A percentile compares a stretch with the other conserved stretches of the same genome.
Conservation (phyloP, 2,329 filamentous ascomycete genomes). For the Cadophora luteo-olivacea region DNA sequence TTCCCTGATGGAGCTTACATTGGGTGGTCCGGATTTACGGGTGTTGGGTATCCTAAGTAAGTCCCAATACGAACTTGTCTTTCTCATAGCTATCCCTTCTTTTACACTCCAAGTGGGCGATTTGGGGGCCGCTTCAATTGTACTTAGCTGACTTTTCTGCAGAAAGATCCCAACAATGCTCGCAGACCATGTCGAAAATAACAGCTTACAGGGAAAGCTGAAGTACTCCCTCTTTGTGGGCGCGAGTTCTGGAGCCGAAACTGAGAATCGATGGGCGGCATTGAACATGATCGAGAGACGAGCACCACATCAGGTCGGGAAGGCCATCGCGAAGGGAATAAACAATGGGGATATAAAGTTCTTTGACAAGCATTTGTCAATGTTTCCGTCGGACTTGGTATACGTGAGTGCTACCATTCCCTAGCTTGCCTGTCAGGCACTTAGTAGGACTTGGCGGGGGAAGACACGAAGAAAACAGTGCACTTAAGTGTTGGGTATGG, state of each 20-base stretch:
- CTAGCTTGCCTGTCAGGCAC: neutral
- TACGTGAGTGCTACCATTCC: constrained; percentile 59
- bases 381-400: constrained; percentile 88
- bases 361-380: constrained; percentile 92
- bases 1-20: constrained; percentile 89
- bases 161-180: constrained; percentile 85
- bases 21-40: constrained; percentile 91
- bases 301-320: constrained; percentile 87
- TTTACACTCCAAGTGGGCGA: constrained; percentile 2
- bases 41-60: constrained; percentile 87
- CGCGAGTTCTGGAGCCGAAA: constrained; percentile 84
- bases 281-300: constrained; percentile 90
- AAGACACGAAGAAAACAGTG: neutral
- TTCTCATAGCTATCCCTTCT: neutral
- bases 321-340: constrained; percentile 88
- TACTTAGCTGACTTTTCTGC: constrained; percentile 21
- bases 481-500: too few relatives aligned
- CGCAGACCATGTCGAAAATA: constrained; percentile 88
- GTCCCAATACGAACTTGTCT: constrained; percentile 42
- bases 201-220: constrained; percentile 81
- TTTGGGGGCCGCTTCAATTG: constrained; percentile 14
- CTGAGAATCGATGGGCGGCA: constrained; percentile 88
- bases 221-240: constrained; percentile 90
- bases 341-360: constrained; percentile 89
- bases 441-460: neutral